A percentile compares a stretch with the other conserved stretches of the same genome.
Conservation (phyloP, 441 rosid genomes). For the Metrosideros polymorpha region DNA sequence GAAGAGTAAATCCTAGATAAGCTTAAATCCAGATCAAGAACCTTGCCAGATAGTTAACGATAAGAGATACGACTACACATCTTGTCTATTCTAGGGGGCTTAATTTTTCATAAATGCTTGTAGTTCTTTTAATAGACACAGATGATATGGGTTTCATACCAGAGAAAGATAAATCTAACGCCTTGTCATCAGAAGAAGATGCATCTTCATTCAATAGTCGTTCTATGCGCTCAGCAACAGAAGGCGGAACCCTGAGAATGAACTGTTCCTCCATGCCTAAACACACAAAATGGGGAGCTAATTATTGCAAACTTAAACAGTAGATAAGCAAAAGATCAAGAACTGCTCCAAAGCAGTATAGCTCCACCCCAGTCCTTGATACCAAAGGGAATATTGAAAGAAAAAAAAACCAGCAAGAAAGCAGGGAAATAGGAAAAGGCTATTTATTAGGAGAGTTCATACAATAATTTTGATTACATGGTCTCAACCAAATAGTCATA, state of each 20-base stretch:
- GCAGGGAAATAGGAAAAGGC: not conserved
- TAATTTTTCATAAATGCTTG: not conserved
- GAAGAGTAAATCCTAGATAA: not conserved
- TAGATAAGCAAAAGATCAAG: not conserved
- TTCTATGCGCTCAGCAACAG: constrained; percentile 72
- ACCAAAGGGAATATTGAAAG: not conserved
- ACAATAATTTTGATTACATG: not conserved
- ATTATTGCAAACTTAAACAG: not conserved
- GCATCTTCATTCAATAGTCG: constrained; percentile 55
- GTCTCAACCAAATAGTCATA: not conserved
- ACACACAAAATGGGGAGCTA: not conserved
- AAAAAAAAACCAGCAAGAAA: not conserved
- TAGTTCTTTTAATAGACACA: not conserved
- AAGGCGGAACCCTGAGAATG: constrained; percentile 88
- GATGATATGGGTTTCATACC: constrained; percentile 26
- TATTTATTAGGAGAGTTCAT: not conserved
- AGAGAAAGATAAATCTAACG: constrained; percentile 68
- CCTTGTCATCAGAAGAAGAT: constrained; percentile 59
- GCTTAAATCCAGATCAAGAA: not conserved
- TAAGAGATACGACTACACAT: not conserved
- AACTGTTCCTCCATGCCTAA: constrained; percentile 88
- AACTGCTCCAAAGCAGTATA: not conserved
- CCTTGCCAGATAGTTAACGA: not conserved
- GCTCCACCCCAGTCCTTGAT: not conserved
- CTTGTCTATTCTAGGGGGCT: not conserved